Conservation (phyloP, 192 early-diverging fungal species). For the Coemansia reversa region DNA sequence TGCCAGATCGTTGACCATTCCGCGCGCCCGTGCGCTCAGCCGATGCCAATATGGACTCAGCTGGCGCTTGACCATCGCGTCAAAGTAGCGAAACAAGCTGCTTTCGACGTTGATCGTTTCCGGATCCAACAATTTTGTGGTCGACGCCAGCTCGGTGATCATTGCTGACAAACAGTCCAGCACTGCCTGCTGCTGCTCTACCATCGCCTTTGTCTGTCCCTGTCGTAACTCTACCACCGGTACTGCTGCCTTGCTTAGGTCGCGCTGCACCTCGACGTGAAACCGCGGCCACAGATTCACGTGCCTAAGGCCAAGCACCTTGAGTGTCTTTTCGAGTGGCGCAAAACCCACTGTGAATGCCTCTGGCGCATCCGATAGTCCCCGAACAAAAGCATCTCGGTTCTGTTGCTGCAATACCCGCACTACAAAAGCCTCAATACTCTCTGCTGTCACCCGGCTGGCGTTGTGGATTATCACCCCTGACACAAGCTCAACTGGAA, state of each 20-base stretch:
- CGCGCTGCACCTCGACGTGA: constrained; percentile 25
- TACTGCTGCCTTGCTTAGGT: constrained; percentile 57
- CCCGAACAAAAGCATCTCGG: constrained; percentile 86
- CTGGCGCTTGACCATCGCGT: constrained; percentile 70
- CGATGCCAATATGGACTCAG: constrained; percentile 88
- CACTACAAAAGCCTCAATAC: constrained; percentile 88
- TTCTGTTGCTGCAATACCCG: constrained; percentile 79
- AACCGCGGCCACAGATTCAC: constrained; percentile 87
- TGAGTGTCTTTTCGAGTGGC: constrained; percentile 84
- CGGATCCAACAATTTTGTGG: constrained; percentile 67
- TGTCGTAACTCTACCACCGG: constrained; percentile 76
- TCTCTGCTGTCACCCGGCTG: constrained; percentile 72
- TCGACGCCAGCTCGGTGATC: constrained; percentile 71
- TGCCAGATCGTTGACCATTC: constrained; percentile 73
- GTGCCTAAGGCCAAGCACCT: constrained; percentile 73
- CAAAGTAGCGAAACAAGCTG: constrained; percentile 82
- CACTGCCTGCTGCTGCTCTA: constrained; percentile 75
- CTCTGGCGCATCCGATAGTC: constrained; percentile 86
- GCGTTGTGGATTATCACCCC: constrained; percentile 88
- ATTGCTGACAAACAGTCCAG: constrained; percentile 82
- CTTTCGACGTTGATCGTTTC: constrained; percentile 87
- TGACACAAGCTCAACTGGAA: constrained; percentile 73
- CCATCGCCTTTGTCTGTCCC: constrained; percentile 78
- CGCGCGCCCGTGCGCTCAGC: constrained; percentile 68
- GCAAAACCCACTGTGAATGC: constrained; percentile 77